Base-by-base conservation (phyloP, 2,329 filamentous ascomycete genomes). In the Fusarium haematococcum region DNA sequence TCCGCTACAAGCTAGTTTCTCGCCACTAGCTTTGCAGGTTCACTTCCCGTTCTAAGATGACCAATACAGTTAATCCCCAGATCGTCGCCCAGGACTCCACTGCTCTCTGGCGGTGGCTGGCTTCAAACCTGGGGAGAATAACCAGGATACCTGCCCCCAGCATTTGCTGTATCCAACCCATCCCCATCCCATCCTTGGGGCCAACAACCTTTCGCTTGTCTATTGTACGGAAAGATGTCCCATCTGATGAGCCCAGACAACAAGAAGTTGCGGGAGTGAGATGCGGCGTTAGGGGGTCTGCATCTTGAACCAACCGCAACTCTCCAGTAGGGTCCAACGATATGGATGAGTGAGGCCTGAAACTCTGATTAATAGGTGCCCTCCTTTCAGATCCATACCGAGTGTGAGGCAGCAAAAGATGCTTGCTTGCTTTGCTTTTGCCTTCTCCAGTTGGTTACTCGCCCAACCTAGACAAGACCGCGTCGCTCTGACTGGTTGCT, bases 51-150 rank as follows among this genome's bases (percentile, higher is more conserved):
- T 20, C n/a, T 6, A 5, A 20, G 5, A 11, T 11, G 5, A 2
- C 3, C 10, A 11, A 5, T 20, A 5, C 1, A 41, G n/a, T 2
- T 20, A 9, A 41, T 20, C n/a, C n/a, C 2, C 5, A 0, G 5
- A 20, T 20, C 5, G 10, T 5, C 1, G 6, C 10, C n/a, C 1
- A 11, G 2, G 10, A 5, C 39, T 41, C 1, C 18, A 20, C 1
- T 41, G 5, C 5, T 20, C 0, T 13, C 18, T 41, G 4, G 37
- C 37, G 4, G 37, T n/a, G 18, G 18, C 18, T 41, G 8, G 1
- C 37, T 6, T 1, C 18, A 41, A 41, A 41, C 4, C 8, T 6
- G 9, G 18, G 0, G 4, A 41, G 37, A 41, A 41, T 41, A 8
- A 41, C 10, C 18, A 10, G 37, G 37, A 39, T 39, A 4, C 16